Percentiles rank a stretch among this genome's conserved stretches.
These are phyloP conservation scores for Candida jianshihensis DNA, from an alignment of 805 yeast species.

Conservation along the genomic window DNA sequence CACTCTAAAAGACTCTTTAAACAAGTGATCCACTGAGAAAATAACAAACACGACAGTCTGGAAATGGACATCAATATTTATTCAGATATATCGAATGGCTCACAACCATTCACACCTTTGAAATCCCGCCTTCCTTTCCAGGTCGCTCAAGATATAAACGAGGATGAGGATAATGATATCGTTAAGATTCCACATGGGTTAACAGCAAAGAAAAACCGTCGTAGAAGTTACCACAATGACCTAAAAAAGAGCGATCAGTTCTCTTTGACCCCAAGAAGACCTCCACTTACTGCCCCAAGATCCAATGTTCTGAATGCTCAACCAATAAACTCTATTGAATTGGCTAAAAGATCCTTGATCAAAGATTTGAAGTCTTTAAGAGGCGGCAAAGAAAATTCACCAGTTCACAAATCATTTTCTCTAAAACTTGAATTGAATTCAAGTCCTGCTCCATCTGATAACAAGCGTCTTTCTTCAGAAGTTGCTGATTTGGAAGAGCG, in stretches of 20 bases:
- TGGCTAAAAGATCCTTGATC: slow-evolving; percentile 18
- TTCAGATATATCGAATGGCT: slow-evolving; percentile 5
- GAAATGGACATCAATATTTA: slow-evolving; percentile 6
- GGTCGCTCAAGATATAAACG: slow-evolving; percentile 13
- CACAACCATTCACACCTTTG: slow-evolving; percentile 19
- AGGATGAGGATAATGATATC: slow-evolving; percentile 10
- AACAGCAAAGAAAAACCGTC: slow-evolving; percentile 24
- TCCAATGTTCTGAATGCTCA: slow-evolving; percentile 20
- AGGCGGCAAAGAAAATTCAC: slow-evolving; percentile 14
- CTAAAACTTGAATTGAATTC: too few species aligned
- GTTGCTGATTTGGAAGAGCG: slow-evolving; percentile 20
- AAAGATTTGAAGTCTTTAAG: slow-evolving; percentile 4
- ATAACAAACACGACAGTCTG: too few species aligned
- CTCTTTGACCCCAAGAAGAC: slow-evolving; percentile 17
- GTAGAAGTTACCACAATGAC: slow-evolving; percentile 18
- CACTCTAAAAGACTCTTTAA: too few species aligned
- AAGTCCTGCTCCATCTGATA: neutral
- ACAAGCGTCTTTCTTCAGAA: slow-evolving; percentile 16
- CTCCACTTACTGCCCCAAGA: slow-evolving; percentile 27
- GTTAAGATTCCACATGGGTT: slow-evolving; percentile 42
- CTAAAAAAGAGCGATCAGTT: neutral
- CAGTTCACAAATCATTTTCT: neutral
- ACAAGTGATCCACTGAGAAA: too few species aligned
- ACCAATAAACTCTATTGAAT: slow-evolving; percentile 11
- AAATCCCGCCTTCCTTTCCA: slow-evolving; percentile 11